phyloP scores from a whole-genome alignment of 441 rosid species.

The Erodium trifolium region DNA sequence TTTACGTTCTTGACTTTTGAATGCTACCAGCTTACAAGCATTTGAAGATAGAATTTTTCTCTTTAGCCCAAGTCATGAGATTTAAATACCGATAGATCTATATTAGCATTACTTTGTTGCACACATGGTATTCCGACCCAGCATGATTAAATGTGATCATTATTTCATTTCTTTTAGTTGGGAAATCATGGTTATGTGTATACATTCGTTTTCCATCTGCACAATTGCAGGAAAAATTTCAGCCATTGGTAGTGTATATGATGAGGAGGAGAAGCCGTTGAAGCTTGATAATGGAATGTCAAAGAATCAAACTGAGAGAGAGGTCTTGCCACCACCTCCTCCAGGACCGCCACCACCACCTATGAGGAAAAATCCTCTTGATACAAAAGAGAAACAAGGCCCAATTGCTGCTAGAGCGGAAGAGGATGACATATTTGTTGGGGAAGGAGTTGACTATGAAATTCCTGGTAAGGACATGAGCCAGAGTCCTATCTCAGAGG shows the following conservation, averaged over 20 bases:
- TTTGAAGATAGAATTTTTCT: background rate
- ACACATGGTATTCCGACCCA: background rate
- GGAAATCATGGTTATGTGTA: background rate
- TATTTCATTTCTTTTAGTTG: background rate
- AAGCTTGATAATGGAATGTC: constrained; percentile 36
- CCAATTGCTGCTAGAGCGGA: constrained; percentile 52
- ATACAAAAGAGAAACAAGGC: constrained; percentile 48
- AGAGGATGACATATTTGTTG: constrained; percentile 82
- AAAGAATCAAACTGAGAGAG: constrained; percentile 36
- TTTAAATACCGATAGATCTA: background rate
- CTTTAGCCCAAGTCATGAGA: background rate
- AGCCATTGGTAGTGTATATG: constrained; percentile 37
- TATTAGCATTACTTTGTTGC: background rate
- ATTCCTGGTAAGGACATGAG: constrained; percentile 70
- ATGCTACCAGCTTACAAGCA: background rate
- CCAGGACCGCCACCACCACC: constrained; percentile 58
- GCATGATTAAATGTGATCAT: background rate
- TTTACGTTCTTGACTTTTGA: background rate
- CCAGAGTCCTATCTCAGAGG: constrained; percentile 88
- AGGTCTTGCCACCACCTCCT: constrained; percentile 49
- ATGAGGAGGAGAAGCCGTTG: constrained; percentile 47
- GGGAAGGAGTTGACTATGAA: constrained; percentile 65
- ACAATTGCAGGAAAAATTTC: constrained; percentile 42
- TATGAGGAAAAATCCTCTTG: constrained; percentile 37
- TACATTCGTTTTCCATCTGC: background rate